Evolutionary conservation across 495 filamentous ascomycete species (phyloP).

Genomic region (Schizothecium vesticola): DNA sequence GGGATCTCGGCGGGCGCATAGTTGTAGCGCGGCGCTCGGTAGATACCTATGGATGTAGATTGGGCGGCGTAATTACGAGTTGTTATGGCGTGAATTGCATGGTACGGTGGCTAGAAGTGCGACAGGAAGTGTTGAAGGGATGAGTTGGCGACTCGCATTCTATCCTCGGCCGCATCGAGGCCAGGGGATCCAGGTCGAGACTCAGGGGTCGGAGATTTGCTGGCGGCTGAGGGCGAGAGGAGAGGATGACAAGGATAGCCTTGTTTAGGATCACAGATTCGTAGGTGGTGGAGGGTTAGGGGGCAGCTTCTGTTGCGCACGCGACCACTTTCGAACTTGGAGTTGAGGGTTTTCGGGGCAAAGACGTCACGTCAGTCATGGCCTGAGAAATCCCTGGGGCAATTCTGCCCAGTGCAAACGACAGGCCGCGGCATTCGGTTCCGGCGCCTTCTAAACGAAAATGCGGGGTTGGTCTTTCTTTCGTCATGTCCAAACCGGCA

Average conservation of each 20-base stretch:
- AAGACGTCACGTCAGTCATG: conserved; percentile 11
- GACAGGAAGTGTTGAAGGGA: not conserved
- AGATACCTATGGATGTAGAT: not conserved
- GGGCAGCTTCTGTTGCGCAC: not conserved
- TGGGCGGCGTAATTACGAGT: not conserved
- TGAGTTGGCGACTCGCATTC: not conserved
- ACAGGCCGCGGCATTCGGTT: not conserved
- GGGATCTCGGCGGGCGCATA: not conserved
- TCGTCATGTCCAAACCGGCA: not conserved
- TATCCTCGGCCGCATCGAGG: not conserved
- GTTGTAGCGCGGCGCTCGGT: not conserved
- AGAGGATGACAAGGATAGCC: conserved; percentile 2
- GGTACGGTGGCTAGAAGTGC: not conserved
- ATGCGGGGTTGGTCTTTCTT: not conserved
- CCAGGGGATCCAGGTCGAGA: not conserved
- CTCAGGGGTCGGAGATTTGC: not conserved
- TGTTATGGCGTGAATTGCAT: conserved; percentile 13
- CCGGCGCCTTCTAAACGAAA: not conserved
- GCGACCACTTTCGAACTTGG: not conserved
- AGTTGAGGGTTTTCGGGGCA: conserved; percentile 2
- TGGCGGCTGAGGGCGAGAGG: not conserved
- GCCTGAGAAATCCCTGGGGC: not conserved
- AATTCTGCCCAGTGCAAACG: not conserved
- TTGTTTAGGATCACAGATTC: conserved; percentile 3
- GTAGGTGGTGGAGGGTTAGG: not conserved